Evolutionary conservation across 2,329 filamentous ascomycete genomes (phyloP).

Genomic region (Stachybotrys echinatus): DNA sequence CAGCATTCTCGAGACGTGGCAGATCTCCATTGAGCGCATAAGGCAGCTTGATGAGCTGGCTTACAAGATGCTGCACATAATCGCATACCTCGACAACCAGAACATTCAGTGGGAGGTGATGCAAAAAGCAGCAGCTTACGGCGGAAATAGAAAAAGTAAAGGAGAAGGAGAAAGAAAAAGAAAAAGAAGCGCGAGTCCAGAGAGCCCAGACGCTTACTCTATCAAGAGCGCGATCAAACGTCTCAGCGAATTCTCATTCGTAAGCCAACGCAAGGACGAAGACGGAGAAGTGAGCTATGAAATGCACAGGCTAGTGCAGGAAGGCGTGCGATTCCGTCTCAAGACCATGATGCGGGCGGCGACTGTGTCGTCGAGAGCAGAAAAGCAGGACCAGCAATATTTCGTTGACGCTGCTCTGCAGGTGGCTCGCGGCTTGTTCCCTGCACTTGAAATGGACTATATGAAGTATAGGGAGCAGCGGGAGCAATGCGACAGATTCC

Average conservation of each 20-base stretch:
- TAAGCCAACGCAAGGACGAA: conserved; percentile 10
- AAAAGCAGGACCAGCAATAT: background rate
- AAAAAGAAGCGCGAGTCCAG: no score
- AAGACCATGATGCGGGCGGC: background rate
- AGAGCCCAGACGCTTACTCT: background rate
- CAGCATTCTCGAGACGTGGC: conserved; percentile 26
- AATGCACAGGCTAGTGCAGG: conserved; percentile 24
- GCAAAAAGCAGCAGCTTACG: conserved; percentile 6
- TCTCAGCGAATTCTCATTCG: conserved; percentile 27
- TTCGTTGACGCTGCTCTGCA: background rate
- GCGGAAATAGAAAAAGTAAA: background rate
- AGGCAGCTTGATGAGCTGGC: conserved; percentile 20
- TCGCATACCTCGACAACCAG: conserved; percentile 26
- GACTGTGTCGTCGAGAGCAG: background rate
- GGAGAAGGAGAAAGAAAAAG: background rate
- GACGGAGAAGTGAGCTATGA: conserved; percentile 14
- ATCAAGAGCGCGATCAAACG: conserved; percentile 14
- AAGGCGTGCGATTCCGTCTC: conserved; percentile 16
- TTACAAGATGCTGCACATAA: conserved; percentile 20
- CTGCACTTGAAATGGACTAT: no score
- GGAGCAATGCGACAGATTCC: no score
- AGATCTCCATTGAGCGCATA: conserved; percentile 21
- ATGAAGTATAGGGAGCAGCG: no score
- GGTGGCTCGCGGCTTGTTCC: background rate
- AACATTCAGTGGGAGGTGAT: conserved; percentile 21